Percentiles rank a stretch among this genome's conserved stretches.
Conservation (phyloP, 179 eudicot genomes). For the Amaranthus tricolor region DNA sequence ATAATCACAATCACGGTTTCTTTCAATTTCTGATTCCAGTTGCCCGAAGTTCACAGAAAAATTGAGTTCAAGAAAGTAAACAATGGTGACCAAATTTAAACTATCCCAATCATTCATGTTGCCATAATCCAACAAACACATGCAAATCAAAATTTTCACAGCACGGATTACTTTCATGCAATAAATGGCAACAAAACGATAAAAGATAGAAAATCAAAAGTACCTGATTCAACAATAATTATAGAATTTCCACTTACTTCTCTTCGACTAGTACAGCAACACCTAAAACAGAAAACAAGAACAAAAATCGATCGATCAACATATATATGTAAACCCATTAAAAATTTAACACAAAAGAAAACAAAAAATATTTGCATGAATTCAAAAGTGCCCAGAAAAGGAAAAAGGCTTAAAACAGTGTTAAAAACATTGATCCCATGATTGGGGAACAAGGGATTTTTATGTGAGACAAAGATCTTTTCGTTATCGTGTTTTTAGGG, state of each 20-base stretch:
- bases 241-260: slow-evolving; percentile 12
- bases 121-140: slow-evolving; percentile 19
- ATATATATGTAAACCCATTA: slow-evolving; percentile 4
- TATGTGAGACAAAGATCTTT: not conserved
- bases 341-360: not conserved
- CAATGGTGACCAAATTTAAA: not conserved
- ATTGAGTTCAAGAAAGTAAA: not conserved
- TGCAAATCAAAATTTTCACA: slow-evolving; percentile 17
- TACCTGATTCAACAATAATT: slow-evolving; percentile 17
- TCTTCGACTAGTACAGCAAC: slow-evolving; percentile 14
- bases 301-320: slow-evolving; percentile 6
- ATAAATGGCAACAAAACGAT: not conserved
- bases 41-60: not conserved
- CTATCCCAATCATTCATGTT: not conserved
- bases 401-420: not conserved
- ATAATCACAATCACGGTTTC: not conserved
- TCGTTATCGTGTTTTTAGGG: slow-evolving; percentile 29
- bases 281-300: slow-evolving; percentile 17
- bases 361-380: slow-evolving; percentile 13
- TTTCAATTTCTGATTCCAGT: not conserved
- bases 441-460: not conserved
- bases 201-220: slow-evolving; percentile 4
- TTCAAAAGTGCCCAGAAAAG: slow-evolving; percentile 13
- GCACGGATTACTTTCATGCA: slow-evolving; percentile 26
- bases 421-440: slow-evolving; percentile 20